Base-by-base conservation (phyloP, 345 rosid species). In the Murraya paniculata region DNA sequence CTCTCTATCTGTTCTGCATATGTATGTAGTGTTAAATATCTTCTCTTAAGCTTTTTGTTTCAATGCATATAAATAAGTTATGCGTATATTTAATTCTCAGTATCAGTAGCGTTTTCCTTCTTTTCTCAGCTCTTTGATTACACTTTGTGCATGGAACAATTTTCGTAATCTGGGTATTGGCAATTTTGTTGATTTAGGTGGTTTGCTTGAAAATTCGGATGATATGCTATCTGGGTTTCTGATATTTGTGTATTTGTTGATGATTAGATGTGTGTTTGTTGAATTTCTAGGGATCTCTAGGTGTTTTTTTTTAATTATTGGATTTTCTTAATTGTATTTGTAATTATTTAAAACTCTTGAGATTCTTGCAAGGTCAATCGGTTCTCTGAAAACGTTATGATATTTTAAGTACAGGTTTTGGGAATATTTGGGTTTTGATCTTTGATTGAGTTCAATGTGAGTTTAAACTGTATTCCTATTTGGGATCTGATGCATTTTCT, bases 181-280 rank as follows among this genome's bases (percentile, higher is more conserved):
- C 3, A 33, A 21, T 25, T 64, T 65, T 24, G 35, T 65, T 39
- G 53, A 24, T 48, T 21, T 36, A 33, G 27, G 27, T 27, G 50
- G 5, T 72, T 72, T 72, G 64, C 30, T 56, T 72, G 68, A 74
- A 59, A 50, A 74, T 38, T 38, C 22, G 39, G 22, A 39, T 58
- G 19, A 73, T 58, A 24, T 41, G 25, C 9, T 74, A 25, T 0
- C 57, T 59, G 77, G 38, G 38, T 61, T 61, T 39, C 55, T n/a
- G 25, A 22, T 4, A 2, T 53, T 65, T 50, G 30, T 24, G 24
- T 35, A 64, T 14, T 48, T 64, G 4, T 10, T 2, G 41, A 11
- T 59, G 65, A 9, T 6, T 72, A 2, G 58, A 25, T 24, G 21
- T 36, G 56, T 7, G 24, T 35, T 57, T 72, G 9, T 35, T 30